phyloP scores from a whole-genome alignment of 495 filamentous ascomycete genomes.

The Aspergillus biplanus region DNA sequence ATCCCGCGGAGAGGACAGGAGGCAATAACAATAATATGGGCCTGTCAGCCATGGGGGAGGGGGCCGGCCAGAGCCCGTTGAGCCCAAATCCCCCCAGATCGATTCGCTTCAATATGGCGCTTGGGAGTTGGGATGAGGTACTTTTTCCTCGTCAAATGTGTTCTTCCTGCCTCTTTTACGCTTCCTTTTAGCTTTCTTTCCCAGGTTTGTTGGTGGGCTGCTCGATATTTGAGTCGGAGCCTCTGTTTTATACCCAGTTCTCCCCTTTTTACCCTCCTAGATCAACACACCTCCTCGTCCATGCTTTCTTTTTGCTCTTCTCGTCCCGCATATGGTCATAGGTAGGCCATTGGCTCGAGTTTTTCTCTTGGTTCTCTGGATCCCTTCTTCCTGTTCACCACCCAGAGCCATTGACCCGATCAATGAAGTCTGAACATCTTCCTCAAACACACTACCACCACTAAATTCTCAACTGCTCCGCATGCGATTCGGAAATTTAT shows the following conservation, averaged over 20 bases:
- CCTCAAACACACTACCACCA: neutral
- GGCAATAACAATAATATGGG: neutral
- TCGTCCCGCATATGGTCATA: too few species aligned
- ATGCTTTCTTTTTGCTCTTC: neutral
- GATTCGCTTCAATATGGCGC: slow-evolving; percentile 1
- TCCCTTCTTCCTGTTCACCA: neutral
- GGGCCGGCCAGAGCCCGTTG: neutral
- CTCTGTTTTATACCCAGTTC: neutral
- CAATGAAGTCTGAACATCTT: neutral
- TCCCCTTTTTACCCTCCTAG: neutral
- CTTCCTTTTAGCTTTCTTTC: neutral
- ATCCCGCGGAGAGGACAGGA: neutral
- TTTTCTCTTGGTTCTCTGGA: too few species aligned
- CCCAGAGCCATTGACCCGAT: neutral
- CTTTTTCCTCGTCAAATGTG: neutral
- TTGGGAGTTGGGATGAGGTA: neutral
- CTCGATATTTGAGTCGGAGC: neutral
- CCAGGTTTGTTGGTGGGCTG: neutral
- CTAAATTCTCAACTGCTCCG: neutral
- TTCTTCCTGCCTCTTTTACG: neutral
- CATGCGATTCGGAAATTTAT: neutral
- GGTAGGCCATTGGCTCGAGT: too few species aligned
- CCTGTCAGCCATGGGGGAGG: neutral
- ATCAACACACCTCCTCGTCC: neutral
- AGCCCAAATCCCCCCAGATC: neutral